A percentile compares a stretch with the other conserved stretches of the same genome.
These are phyloP conservation scores for Babesia sp. DNA, from an alignment of 169 alveolate species.

Conservation along the genomic window DNA sequence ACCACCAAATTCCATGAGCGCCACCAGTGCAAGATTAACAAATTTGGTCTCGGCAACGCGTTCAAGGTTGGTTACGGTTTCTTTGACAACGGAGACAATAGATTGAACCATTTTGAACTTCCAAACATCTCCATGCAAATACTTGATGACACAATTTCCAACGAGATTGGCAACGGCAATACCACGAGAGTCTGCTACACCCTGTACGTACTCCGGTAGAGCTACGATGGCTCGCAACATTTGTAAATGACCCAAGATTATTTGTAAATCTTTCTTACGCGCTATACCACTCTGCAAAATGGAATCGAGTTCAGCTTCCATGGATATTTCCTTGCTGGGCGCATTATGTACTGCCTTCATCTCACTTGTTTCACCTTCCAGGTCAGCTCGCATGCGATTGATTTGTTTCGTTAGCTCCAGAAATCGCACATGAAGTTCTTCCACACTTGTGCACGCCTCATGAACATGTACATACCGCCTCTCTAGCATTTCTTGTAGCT, in stretches of 20 bases:
- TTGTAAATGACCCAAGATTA: slow-evolving; percentile 25
- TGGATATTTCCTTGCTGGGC: not conserved
- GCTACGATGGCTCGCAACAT: slow-evolving; percentile 26
- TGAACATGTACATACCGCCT: slow-evolving; percentile 52
- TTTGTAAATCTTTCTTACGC: slow-evolving; percentile 15
- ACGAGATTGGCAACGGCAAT: slow-evolving; percentile 46
- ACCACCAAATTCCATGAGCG: slow-evolving; percentile 26
- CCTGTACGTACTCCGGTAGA: slow-evolving; percentile 58
- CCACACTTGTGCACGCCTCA: slow-evolving; percentile 51
- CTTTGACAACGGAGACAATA: slow-evolving; percentile 32
- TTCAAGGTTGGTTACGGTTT: slow-evolving; percentile 35
- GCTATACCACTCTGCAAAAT: slow-evolving; percentile 17
- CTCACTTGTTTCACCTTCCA: slow-evolving; percentile 8
- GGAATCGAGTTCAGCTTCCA: slow-evolving; percentile 12
- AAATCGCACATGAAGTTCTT: slow-evolving; percentile 41
- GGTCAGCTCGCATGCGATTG: slow-evolving; percentile 14
- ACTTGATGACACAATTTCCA: slow-evolving; percentile 4
- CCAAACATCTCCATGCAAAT: slow-evolving; percentile 20
- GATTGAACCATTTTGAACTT: slow-evolving; percentile 38
- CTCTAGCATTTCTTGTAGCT: slow-evolving; percentile 57
- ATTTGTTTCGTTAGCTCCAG: slow-evolving; percentile 33
- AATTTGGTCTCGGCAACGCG: slow-evolving; percentile 59
- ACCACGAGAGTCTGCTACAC: slow-evolving; percentile 43
- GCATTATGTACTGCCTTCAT: not conserved
- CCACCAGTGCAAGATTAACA: slow-evolving; percentile 22